These are phyloP conservation scores for Xanthoparmelia taractica DNA, from an alignment of 495 filamentous ascomycete species.

Conservation along the genomic window DNA sequence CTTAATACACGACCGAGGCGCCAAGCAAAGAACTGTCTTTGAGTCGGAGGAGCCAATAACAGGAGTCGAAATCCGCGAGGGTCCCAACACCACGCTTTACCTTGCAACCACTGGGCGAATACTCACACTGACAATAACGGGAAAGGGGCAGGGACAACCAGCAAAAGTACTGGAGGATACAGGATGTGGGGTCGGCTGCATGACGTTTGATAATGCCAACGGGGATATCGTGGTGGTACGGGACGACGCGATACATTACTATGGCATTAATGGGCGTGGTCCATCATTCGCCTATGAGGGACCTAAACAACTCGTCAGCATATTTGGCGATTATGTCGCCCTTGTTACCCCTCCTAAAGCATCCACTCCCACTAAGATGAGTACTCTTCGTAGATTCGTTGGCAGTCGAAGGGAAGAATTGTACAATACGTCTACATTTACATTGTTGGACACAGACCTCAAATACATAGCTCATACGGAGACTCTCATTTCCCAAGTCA, in stretches of 20 bases:
- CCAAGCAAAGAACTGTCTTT: conserved; percentile 90
- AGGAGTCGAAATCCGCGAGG: conserved; percentile 69
- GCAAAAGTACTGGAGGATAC: conserved; percentile 79
- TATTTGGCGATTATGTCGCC: conserved; percentile 80
- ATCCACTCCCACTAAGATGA: conserved; percentile 41
- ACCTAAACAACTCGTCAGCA: conserved; percentile 70
- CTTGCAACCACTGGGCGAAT: conserved; percentile 89
- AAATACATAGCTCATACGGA: conserved; percentile 89
- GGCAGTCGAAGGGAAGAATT: conserved; percentile 60
- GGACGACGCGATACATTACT: conserved; percentile 93
- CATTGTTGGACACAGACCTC: conserved; percentile 79
- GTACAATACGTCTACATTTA: conserved; percentile 77
- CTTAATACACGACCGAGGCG: conserved; percentile 90
- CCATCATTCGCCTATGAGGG: conserved; percentile 86
- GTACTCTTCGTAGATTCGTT: conserved; percentile 55
- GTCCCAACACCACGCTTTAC: conserved; percentile 67
- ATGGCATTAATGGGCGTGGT: conserved; percentile 76
- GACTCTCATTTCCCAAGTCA: conserved; percentile 67
- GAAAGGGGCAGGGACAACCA: conserved; percentile 80
- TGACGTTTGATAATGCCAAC: conserved; percentile 71
- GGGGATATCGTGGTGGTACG: conserved; percentile 83
- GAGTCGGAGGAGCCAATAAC: conserved; percentile 96
- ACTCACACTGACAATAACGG: conserved; percentile 74
- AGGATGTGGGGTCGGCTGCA: conserved; percentile 85
- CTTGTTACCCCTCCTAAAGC: conserved; percentile 79